Conservation (phyloP, 2,329 filamentous ascomycete genomes). For the Mollisiaceae sp. region DNA sequence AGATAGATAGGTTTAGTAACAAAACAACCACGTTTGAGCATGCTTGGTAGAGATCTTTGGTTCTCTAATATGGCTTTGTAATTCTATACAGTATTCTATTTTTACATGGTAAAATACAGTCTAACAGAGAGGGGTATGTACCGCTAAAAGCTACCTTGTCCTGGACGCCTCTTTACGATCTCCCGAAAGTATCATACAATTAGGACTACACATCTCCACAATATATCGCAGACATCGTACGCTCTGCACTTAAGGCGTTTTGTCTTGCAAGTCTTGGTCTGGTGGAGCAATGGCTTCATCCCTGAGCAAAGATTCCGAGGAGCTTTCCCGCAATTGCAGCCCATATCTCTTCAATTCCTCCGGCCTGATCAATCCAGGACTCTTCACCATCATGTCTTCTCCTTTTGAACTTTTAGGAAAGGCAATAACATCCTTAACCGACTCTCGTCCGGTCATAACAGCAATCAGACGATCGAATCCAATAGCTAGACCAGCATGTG, state of each 20-base stretch:
- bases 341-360: constrained; percentile 46
- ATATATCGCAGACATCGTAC: background rate
- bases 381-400: constrained; percentile 82
- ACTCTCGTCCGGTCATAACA: constrained; percentile 75
- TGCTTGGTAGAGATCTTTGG: background rate
- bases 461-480: constrained; percentile 89
- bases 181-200: background rate
- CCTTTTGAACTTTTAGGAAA: constrained; percentile 95
- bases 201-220: background rate
- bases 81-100: constrained; percentile 7
- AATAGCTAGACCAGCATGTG: constrained; percentile 90
- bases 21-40: too few species aligned
- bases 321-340: constrained; percentile 18
- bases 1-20: background rate
- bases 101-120: background rate
- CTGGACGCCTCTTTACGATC: background rate
- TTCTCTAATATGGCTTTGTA: background rate
- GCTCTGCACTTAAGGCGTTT: background rate
- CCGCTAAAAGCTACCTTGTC: background rate
- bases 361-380: constrained; percentile 71
- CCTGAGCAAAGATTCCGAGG: background rate
- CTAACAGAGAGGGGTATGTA: constrained; percentile 9
- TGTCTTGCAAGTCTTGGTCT: background rate
- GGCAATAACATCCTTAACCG: constrained; percentile 90
- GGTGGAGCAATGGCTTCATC: background rate